These are phyloP conservation scores for Saccharomycopsis sp. DNA, from an alignment of 805 yeast genomes.

Conservation along the genomic window DNA sequence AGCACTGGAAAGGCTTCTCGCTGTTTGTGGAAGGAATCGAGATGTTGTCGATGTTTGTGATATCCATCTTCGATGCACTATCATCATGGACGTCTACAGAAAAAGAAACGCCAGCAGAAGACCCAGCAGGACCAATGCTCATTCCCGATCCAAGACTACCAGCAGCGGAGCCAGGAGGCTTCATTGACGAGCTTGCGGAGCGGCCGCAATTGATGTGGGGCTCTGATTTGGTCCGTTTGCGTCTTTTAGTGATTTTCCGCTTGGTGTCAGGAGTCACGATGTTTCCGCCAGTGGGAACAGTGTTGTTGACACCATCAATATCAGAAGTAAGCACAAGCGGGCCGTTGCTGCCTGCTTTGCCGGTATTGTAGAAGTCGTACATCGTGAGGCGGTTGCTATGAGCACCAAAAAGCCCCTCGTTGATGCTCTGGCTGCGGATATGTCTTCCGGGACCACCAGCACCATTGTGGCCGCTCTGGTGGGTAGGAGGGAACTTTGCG, in stretches of 20 bases:
- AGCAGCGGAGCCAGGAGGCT: background rate
- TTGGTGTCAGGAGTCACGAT: background rate
- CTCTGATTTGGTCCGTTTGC: conserved; percentile 16
- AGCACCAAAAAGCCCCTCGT: background rate
- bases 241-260: conserved; percentile 8
- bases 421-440: background rate
- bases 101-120: conserved; percentile 1
- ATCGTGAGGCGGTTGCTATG: background rate
- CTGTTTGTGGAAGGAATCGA: conserved; percentile 10
- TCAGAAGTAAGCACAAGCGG: background rate
- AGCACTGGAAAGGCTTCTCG: conserved; percentile 34
- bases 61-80: conserved; percentile 1
- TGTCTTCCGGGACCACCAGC: conserved; percentile 1
- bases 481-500: background rate
- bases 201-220: conserved; percentile 1
- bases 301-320: background rate
- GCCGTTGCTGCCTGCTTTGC: background rate
- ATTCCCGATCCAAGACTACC: background rate
- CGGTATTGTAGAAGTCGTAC: background rate
- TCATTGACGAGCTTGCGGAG: background rate
- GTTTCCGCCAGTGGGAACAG: background rate
- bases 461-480: background rate
- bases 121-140: background rate
- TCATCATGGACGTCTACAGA: background rate
- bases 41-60: conserved; percentile 11